phyloP scores from a whole-genome alignment of 768 basidiomycete genomes.

The Chalciporus piperatus region DNA sequence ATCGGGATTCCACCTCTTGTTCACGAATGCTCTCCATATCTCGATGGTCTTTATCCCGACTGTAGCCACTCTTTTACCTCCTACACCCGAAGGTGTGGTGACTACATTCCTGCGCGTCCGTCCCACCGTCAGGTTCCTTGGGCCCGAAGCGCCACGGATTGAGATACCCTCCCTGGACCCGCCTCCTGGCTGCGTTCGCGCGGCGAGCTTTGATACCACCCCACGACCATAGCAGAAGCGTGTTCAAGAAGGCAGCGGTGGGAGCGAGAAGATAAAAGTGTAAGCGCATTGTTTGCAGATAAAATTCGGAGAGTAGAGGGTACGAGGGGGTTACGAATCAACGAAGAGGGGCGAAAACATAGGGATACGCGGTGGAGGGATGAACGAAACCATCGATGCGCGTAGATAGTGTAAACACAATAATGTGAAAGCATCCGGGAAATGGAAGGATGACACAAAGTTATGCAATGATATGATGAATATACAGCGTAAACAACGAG shows the following conservation, averaged over 20 bases:
- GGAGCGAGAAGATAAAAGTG: slow-evolving; percentile 32
- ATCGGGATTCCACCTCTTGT: slow-evolving; percentile 69
- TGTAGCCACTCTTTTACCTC: slow-evolving; percentile 16
- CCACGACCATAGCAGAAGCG: slow-evolving; percentile 18
- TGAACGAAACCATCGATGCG: slow-evolving; percentile 12
- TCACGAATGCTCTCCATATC: slow-evolving; percentile 73
- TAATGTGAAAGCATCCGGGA: slow-evolving; percentile 11
- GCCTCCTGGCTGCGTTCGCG: slow-evolving; percentile 35
- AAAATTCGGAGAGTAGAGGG: slow-evolving; percentile 1
- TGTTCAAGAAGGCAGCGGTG: slow-evolving; percentile 22
- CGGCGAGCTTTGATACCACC: slow-evolving; percentile 36
- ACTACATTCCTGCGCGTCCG: slow-evolving; percentile 62
- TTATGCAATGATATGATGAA: slow-evolving; percentile 29
- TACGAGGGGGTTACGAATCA: slow-evolving; percentile 11
- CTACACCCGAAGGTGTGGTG: slow-evolving; percentile 21
- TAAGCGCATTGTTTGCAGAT: slow-evolving; percentile 36
- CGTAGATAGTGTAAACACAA: slow-evolving; percentile 17
- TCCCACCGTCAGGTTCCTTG: slow-evolving; percentile 41
- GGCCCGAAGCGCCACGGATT: slow-evolving; percentile 63
- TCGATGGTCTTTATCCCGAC: slow-evolving; percentile 47
- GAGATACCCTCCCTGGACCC: slow-evolving; percentile 50
- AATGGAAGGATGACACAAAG: slow-evolving; percentile 13
- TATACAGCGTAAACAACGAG: slow-evolving; percentile 22
- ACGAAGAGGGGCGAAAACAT: slow-evolving; percentile 1
- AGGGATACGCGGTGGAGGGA: slow-evolving; percentile 11